Conservation (phyloP, 129 eudicot genomes). For the Tanacetum coccineum region DNA sequence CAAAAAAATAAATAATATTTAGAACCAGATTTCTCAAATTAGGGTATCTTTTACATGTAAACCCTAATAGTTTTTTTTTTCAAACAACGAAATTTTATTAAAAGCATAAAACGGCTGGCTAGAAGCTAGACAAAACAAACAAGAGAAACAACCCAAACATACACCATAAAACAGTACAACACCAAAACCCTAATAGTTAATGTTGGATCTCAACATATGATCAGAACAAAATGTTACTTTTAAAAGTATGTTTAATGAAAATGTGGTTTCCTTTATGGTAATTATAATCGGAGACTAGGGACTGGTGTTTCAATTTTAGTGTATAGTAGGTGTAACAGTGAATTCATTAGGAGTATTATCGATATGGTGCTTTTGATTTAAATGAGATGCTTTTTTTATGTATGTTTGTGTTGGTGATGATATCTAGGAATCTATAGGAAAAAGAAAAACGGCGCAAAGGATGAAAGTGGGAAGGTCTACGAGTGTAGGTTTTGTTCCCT, state of each 20-base stretch:
- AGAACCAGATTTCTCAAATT: background rate
- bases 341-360: slow-evolving; percentile 37
- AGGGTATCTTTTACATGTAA: slow-evolving; percentile 16
- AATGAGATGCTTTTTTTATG: slow-evolving; percentile 3
- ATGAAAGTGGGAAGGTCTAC: slow-evolving; percentile 75
- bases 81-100: no score
- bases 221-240: slow-evolving; percentile 1
- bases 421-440: slow-evolving; percentile 42
- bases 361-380: slow-evolving; percentile 32
- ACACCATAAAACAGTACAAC: no score
- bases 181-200: no score
- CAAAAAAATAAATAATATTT: no score
- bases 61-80: no score
- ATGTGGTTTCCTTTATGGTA: slow-evolving; percentile 6
- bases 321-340: slow-evolving; percentile 28
- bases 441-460: slow-evolving; percentile 77
- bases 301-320: slow-evolving; percentile 28
- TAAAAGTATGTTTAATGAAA: slow-evolving; percentile 16
- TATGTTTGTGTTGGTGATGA: slow-evolving; percentile 23
- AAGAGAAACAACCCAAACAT: no score
- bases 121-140: no score
- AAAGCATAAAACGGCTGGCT: no score
- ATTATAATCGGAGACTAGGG: slow-evolving; percentile 13
- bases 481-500: slow-evolving; percentile 99
- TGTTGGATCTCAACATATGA: background rate